phyloP scores from a whole-genome alignment of 2,329 filamentous ascomycete species.

The Knoxdaviesia capensis region DNA sequence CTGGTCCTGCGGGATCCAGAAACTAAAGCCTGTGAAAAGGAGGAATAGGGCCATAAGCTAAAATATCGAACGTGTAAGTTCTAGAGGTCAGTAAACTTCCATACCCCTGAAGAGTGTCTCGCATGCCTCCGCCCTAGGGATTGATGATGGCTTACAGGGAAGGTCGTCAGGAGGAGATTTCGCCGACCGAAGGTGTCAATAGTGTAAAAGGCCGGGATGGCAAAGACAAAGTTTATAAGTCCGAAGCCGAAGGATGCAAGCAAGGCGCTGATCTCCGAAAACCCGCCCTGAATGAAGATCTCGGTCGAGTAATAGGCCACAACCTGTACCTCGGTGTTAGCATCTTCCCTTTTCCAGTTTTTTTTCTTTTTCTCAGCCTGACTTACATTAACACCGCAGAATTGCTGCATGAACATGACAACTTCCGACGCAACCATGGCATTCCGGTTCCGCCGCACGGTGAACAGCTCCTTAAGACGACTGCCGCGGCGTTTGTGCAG shows the following conservation, averaged over 20 bases:
- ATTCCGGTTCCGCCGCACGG: constrained; percentile 39
- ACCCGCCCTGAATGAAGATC: constrained; percentile 36
- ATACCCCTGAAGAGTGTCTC: no score
- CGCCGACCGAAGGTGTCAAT: constrained; percentile 50
- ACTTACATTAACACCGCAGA: constrained; percentile 13
- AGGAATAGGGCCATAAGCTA: constrained; percentile 33
- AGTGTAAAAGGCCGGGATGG: constrained; percentile 40
- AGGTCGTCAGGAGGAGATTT: constrained; percentile 40
- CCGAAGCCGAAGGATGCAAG: constrained; percentile 43
- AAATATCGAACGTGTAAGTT: no score
- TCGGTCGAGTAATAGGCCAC: constrained; percentile 37
- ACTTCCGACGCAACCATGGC: constrained; percentile 38
- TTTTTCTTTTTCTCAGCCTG: not conserved
- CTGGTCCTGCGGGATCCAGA: constrained; percentile 18
- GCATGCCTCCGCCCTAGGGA: no score
- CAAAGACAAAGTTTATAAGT: constrained; percentile 44
- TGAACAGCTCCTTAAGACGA: constrained; percentile 34
- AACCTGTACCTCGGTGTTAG: constrained; percentile 1
- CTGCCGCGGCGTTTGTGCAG: constrained; percentile 8
- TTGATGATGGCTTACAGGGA: constrained; percentile 19
- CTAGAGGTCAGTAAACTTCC: no score
- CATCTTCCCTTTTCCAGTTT: not conserved
- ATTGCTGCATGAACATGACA: constrained; percentile 46
- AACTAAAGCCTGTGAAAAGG: constrained; percentile 25
- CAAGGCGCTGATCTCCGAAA: constrained; percentile 29